Conservation (phyloP, 1,139 yeast species). For the Pneumocystis oryctolagi region DNA sequence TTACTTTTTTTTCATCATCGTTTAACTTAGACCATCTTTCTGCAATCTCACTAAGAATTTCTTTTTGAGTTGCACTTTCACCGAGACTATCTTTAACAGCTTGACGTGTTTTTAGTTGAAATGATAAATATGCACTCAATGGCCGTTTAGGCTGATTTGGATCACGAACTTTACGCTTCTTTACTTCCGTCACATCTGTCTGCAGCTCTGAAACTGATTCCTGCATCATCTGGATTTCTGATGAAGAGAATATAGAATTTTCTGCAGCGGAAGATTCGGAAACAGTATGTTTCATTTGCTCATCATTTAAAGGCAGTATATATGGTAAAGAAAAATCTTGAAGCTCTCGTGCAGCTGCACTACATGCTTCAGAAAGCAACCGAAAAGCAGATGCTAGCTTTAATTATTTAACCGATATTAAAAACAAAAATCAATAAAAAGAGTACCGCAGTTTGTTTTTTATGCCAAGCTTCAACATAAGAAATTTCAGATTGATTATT, state of each 20-base stretch:
- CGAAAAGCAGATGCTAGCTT: slow-evolving; percentile 3
- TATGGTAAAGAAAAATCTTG: slow-evolving; percentile 2
- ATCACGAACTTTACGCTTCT: slow-evolving; percentile 42
- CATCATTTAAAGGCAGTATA: not conserved
- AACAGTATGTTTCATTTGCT: not conserved
- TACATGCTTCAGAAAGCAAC: slow-evolving; percentile 9
- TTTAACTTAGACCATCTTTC: slow-evolving; percentile 60
- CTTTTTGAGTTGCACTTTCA: slow-evolving; percentile 45
- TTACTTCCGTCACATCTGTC: not conserved
- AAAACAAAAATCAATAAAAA: not conserved
- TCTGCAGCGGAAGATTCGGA: not conserved
- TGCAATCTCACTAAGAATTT: slow-evolving; percentile 63
- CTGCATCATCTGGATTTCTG: not conserved
- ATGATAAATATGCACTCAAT: slow-evolving; percentile 70
- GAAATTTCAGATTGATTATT: not conserved
- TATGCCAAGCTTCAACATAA: not conserved
- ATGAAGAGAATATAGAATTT: not conserved
- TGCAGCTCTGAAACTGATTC: not conserved
- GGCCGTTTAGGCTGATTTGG: slow-evolving; percentile 44
- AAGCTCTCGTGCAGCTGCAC: slow-evolving; percentile 7
- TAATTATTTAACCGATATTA: not conserved
- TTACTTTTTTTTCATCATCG: slow-evolving; percentile 43
- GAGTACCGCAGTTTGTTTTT: not conserved
- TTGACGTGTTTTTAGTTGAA: slow-evolving; percentile 32
- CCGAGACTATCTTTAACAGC: slow-evolving; percentile 48